Base-by-base conservation (phyloP, 441 rosid species). In the Pelargonium australe region DNA sequence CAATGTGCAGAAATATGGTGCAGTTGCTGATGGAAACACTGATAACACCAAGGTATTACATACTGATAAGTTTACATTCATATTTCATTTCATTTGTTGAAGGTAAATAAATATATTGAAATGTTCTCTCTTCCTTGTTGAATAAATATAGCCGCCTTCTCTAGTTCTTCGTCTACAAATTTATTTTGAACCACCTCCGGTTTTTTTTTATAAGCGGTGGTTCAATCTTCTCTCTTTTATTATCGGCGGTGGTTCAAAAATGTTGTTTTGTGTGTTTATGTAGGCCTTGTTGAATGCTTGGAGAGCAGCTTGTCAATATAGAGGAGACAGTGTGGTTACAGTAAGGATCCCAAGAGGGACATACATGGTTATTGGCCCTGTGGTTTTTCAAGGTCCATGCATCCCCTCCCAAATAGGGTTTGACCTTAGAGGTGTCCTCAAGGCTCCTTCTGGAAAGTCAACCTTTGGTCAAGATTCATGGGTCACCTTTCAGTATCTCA, bases 221-320 rank as follows among this genome's bases (percentile, higher is more conserved):
- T 25, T 25, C 28, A 25, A 25, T 25, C 28, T 25, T 25, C n/a
- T n/a, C n/a, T n/a, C n/a, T n/a, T n/a, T n/a, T n/a, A n/a, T n/a
- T n/a, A n/a, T n/a, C n/a, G n/a, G 28, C 28, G 28, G 28, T 25
- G 2, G 2, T 25, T 25, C 28, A 25, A 25, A 1, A 25, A 25
- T 25, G 28, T 25, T 25, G 28, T 25, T 25, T 25, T 25, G 28
- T 25, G 28, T 25, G 28, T 25, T 25, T 25, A n/a, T 19, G 16
- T 37, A 79, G 79, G 77, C 77, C 1, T 71, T 79, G 47, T 0
- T 12, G 9, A 28, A 0, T 2, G 69, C 67, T 65, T 76, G 79
- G 78, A 65, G 7, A 1, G 2, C 41, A 6, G 74, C 74, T 7
- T 79, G 80, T 34, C 2, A 43, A 2, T 61, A 34, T 8, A 2